Base-by-base conservation (phyloP, 495 filamentous ascomycete genomes). In the Daldinia decipiens region DNA sequence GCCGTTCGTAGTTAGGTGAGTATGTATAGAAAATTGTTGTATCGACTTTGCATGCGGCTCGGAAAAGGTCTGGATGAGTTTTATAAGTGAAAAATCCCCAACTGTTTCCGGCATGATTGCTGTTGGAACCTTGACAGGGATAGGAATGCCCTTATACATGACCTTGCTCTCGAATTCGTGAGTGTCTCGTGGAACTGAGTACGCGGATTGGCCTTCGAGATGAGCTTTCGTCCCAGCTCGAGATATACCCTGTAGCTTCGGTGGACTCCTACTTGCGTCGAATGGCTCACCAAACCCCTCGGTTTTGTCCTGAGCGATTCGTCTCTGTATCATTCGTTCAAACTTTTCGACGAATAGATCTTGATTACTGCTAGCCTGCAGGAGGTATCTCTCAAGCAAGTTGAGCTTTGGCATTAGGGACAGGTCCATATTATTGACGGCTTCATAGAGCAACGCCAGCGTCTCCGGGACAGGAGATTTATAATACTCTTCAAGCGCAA, bases 261-360 rank as follows among this genome's bases (percentile, higher is more conserved):
- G 82, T 1, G 83, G 83, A 60, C 79, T 83, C 56, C 76, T 79
- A 69, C 81, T 83, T n/a, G 80, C 78, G 43, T 84, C 80, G 21
- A 83, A 77, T 15, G 83, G 82, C 54, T 78, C 78, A 17, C 80
- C 69, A 17, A 82, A 59, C 9, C 75, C 72, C 19, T 81, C 82
- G 5, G 78, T 77, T 45, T 78, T 74, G 74, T 88, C 82, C 78
- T 88, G 76, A 71, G 84, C 63, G 79, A 89, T 81, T 65, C 87
- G 81, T 60, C 80, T 84, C 67, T 94, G 89, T 38, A 96, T 90
- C 91, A 98, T 97, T 70, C 91, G 88, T 76, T 97, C 93, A 68
- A 99, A 99, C 76, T 98, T 98, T 71, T 98, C 96, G 34, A 97
- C 87, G 74, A 99, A 99, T 73, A 99, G 89, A 76, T 98, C 95